Evolutionary conservation across 2,329 filamentous ascomycete species (phyloP).

Genomic region (Ophiostoma montium): DNA sequence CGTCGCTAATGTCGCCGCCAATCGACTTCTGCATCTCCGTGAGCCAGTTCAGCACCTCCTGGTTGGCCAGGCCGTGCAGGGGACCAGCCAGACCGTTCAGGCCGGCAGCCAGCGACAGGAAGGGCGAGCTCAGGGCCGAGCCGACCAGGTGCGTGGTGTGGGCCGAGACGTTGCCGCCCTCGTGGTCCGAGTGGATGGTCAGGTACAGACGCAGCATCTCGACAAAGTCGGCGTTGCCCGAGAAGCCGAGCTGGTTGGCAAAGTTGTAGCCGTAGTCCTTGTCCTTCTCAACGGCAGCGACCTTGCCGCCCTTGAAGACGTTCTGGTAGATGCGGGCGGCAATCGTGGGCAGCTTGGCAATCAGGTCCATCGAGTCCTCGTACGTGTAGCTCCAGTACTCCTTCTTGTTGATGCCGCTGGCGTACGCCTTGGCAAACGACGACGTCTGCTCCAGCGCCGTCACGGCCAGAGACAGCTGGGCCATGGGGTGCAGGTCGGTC

Average conservation of each 20-base stretch:
- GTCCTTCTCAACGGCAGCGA: slow-evolving; percentile 88
- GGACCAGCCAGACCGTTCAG: slow-evolving; percentile 96
- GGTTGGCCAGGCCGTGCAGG: slow-evolving; percentile 97
- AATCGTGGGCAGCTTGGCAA: slow-evolving; percentile 97
- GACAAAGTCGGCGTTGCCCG: slow-evolving; percentile 88
- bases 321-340: slow-evolving; percentile 99
- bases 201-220: slow-evolving; percentile 98
- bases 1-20: slow-evolving; percentile 88
- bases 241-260: slow-evolving; percentile 97
- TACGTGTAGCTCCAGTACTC: slow-evolving; percentile 99
- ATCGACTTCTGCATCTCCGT: slow-evolving; percentile 95
- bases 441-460: slow-evolving; percentile 98
- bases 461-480: slow-evolving; percentile 95
- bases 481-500: slow-evolving; percentile 97
- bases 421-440: slow-evolving; percentile 94
- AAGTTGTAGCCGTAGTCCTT: slow-evolving; percentile 99
- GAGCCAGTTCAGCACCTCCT: slow-evolving; percentile 99
- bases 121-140: slow-evolving; percentile 89
- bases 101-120: slow-evolving; percentile 91
- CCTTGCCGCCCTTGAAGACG: slow-evolving; percentile 99
- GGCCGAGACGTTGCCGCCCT: slow-evolving; percentile 96
- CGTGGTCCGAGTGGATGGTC: slow-evolving; percentile 99
- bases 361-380: slow-evolving; percentile 99
- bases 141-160: slow-evolving; percentile 98
- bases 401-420: slow-evolving; percentile 98